Evolutionary conservation across 2,329 filamentous ascomycete genomes (phyloP), one percentile per base, ranked within the genome.

Genomic region (Metarhizium rileyi): DNA sequence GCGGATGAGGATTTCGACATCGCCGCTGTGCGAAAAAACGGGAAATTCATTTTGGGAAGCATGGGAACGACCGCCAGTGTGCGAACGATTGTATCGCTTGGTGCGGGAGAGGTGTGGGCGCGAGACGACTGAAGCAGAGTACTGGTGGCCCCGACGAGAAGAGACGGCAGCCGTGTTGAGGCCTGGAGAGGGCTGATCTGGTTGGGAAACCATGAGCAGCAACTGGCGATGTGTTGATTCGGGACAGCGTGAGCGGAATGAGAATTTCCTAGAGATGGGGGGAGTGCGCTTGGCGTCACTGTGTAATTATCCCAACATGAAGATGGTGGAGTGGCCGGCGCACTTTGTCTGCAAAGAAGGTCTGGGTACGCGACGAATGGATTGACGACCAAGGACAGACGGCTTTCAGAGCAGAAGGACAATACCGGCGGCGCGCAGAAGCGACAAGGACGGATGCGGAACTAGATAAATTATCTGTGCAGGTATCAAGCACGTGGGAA

Each of bases 11-110:
- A 97, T 90, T 69, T 97, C 91, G 61, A 96, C 89, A 67, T 97
- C 90, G 62, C 91, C 91, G 35, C 87, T 91, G 59, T 90, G 84
- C 46, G 83, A 83, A 68, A 96, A 97, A 62, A 94, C 72, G 22
- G 91, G 91, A 59, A 96, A 97, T 65, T 96, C 90, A 64, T 96
- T 96, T 63, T 87, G 86, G 40, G 86, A 79, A 23, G 81, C 70
- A 61, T 84, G 83, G 18, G 80, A 78, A 30, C 76, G 72, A 53
- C 84, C 84, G 51, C 88, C 88, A 59, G 85, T 81, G 63, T 93
- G 87, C 44, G 88, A 93, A 54, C 88, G 84, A 63, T 86, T 84
- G 61, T 90, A 87, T 58, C 88, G 83, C 66, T 87, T 86, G 36
- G 67, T 66, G 55, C 83, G 76, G 25, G 74, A 75, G 49, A 73